Evolutionary conservation across 2,329 filamentous ascomycete species (phyloP).

Genomic region (Apiospora saccharicola): DNA sequence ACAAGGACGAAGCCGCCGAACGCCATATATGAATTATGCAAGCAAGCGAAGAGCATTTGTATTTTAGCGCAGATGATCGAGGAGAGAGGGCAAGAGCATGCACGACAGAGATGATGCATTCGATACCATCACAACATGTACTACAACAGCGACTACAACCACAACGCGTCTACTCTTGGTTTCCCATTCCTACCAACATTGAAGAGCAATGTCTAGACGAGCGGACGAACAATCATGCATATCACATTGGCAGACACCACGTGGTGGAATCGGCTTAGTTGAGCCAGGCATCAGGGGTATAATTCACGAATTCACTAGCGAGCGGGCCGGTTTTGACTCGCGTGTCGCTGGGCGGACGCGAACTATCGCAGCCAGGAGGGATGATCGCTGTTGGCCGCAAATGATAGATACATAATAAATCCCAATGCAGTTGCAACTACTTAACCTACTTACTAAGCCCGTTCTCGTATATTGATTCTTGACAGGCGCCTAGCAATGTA

Average conservation of each 20-base stretch:
- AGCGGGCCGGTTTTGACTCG: background rate
- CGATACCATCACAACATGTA: background rate
- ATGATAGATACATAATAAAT: background rate
- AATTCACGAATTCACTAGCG: background rate
- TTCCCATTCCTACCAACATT: no score
- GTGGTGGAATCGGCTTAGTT: background rate
- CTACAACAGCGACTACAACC: background rate
- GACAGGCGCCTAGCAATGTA: background rate
- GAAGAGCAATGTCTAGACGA: background rate
- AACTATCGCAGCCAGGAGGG: background rate
- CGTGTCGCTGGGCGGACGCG: background rate
- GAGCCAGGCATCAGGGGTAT: background rate
- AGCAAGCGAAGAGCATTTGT: background rate
- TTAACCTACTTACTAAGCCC: background rate
- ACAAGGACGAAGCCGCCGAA: background rate
- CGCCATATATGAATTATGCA: background rate
- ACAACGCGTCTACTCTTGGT: background rate
- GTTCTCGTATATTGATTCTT: background rate
- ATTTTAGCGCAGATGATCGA: background rate
- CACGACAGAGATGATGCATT: background rate
- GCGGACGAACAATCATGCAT: background rate
- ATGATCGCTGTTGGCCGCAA: background rate
- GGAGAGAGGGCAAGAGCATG: background rate
- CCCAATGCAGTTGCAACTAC: background rate
- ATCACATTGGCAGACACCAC: background rate